These are phyloP conservation scores for Phytophthora gonapodyides DNA, from an alignment of 352 stramenopile species.

Conservation along the genomic window DNA sequence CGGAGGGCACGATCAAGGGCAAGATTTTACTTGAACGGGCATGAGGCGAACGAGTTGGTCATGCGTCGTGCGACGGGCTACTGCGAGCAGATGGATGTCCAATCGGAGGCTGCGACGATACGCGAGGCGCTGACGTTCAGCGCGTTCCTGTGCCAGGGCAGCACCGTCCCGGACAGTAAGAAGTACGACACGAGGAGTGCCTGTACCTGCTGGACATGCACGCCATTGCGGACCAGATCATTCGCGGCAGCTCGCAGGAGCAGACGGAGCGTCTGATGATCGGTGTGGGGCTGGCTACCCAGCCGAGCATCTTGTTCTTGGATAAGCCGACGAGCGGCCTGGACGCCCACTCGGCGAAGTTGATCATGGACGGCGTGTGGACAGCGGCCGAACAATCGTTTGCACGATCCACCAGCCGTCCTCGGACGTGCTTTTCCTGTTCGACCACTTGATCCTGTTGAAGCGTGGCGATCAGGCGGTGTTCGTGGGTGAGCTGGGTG, in stretches of 20 bases:
- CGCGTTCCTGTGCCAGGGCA: conserved; percentile 65
- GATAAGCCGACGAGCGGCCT: conserved; percentile 74
- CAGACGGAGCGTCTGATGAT: conserved; percentile 59
- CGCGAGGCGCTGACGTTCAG: conserved; percentile 88
- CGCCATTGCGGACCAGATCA: conserved; percentile 41
- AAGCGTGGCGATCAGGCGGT: conserved; percentile 50
- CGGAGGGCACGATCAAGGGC: conserved; percentile 58
- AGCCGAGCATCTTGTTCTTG: conserved; percentile 72
- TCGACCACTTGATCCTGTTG: conserved; percentile 76
- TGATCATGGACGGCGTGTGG: conserved; percentile 73
- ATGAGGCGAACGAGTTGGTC: conserved; percentile 36
- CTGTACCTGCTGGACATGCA: conserved; percentile 35
- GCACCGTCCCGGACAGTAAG: conserved; percentile 28
- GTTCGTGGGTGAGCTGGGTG: conserved; percentile 74
- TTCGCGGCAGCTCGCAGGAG: conserved; percentile 41
- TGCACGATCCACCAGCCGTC: conserved; percentile 77
- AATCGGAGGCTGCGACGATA: conserved; percentile 82
- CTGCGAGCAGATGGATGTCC: conserved; percentile 84
- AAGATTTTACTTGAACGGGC: conserved; percentile 58
- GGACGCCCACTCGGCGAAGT: conserved; percentile 73
- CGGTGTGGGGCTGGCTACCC: conserved; percentile 85
- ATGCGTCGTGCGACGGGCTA: conserved; percentile 47
- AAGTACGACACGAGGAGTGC: conserved; percentile 40
- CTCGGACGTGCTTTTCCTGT: conserved; percentile 60
- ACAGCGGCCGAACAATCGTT: conserved; percentile 65